Percentiles rank a stretch among this genome's conserved stretches.
Conservation (phyloP, 306 rosid genomes). For the Bauhinia variegata region DNA sequence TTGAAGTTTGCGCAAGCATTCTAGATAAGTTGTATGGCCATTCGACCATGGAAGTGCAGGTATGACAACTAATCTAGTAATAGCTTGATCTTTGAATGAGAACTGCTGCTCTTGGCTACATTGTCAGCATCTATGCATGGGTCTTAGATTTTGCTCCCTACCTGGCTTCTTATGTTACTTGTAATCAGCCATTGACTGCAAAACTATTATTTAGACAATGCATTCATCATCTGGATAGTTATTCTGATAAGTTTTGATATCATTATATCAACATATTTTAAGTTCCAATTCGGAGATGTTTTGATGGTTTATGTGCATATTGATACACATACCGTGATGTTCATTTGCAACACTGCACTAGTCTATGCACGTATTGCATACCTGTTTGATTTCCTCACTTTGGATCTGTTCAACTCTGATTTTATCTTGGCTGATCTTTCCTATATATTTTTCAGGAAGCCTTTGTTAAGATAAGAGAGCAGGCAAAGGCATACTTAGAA, state of each 20-base stretch:
- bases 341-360: conserved; percentile 4
- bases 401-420: conserved; percentile 10
- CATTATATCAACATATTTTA: conserved; percentile 2
- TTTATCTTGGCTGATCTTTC: conserved; percentile 43
- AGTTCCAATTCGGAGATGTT: conserved; percentile 22
- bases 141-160: neutral
- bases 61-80: conserved; percentile 36
- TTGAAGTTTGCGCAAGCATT: conserved; percentile 87
- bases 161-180: neutral
- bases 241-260: conserved; percentile 3
- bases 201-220: conserved; percentile 13
- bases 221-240: conserved; percentile 15
- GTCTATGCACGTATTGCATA: neutral
- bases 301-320: conserved; percentile 8
- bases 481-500: conserved; percentile 91
- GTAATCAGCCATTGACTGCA: neutral
- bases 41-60: conserved; percentile 99
- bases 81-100: conserved; percentile 23
- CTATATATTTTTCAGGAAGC: conserved; percentile 81
- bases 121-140: conserved; percentile 7
- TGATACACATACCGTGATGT: neutral
- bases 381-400: conserved; percentile 19
- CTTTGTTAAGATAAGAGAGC: conserved; percentile 95
- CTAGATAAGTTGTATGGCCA: conserved; percentile 97
- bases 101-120: conserved; percentile 11